phyloP scores from a whole-genome alignment of 2,329 filamentous ascomycete species.

The Penicillium sp. region DNA sequence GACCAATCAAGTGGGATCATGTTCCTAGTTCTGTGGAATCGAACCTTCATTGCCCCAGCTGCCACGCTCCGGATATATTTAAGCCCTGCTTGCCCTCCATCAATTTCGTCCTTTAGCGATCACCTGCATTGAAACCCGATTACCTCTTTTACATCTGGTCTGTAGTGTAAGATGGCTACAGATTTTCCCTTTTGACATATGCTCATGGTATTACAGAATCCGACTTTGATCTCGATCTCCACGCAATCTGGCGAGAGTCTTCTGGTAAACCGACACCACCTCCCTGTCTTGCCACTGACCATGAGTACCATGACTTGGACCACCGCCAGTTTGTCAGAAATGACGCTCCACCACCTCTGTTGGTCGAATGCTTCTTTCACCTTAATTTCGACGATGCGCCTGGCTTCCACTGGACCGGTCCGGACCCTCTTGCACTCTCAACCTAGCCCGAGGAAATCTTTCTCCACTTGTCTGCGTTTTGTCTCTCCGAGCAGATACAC shows the following conservation, averaged over 20 bases:
- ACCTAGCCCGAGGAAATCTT: neutral
- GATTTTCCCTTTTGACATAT: neutral
- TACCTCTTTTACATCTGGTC: neutral
- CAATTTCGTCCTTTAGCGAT: no score
- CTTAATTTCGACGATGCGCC: neutral
- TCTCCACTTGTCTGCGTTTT: neutral
- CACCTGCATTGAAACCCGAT: neutral
- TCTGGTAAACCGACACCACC: slow-evolving; percentile 3
- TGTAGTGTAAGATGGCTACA: neutral
- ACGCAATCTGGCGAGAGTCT: slow-evolving; percentile 1
- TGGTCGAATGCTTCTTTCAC: neutral
- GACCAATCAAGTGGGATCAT: neutral
- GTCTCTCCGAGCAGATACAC: neutral
- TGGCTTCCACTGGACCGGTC: neutral
- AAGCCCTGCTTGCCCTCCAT: neutral
- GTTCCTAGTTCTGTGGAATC: neutral
- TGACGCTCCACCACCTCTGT: neutral
- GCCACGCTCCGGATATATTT: neutral
- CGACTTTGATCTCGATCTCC: slow-evolving; percentile 2
- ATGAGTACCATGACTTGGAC: neutral
- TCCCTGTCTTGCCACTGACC: slow-evolving; percentile 3
- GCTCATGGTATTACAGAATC: neutral
- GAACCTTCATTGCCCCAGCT: neutral
- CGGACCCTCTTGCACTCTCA: neutral
- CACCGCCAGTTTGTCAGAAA: neutral